Conservation (phyloP, 208 protist genomes). For the Tritrichomonas musculus region DNA sequence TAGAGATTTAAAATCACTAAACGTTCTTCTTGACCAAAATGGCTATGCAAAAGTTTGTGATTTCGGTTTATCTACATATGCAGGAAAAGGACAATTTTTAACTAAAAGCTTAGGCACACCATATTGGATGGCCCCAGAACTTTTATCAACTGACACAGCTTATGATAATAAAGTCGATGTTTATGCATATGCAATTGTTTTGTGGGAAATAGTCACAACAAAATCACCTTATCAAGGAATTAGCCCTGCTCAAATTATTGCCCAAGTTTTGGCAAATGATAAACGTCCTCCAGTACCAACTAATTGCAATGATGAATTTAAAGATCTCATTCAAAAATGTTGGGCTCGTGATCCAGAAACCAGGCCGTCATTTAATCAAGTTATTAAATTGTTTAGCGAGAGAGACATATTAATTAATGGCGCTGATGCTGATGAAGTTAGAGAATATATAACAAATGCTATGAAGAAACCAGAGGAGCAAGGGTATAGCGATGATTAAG, state of each 20-base stretch:
- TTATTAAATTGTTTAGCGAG: background rate
- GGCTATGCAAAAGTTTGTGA: background rate
- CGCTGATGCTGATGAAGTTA: background rate
- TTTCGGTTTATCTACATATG: background rate
- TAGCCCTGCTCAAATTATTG: background rate
- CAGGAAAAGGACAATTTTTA: background rate
- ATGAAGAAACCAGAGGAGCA: background rate
- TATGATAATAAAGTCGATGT: conserved; percentile 18
- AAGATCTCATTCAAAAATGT: background rate
- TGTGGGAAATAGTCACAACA: background rate
- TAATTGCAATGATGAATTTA: background rate
- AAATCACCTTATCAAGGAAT: background rate
- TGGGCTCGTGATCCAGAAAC: background rate
- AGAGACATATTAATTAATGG: background rate
- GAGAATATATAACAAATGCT: background rate
- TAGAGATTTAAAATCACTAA: background rate
- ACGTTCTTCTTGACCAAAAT: background rate
- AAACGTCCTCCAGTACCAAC: background rate
- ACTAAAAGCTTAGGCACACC: background rate
- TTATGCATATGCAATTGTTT: background rate
- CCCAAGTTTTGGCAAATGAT: background rate
- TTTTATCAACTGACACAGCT: background rate
- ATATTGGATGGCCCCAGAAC: background rate
- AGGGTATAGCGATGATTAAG: background rate
- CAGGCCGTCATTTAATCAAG: background rate